phyloP scores from a whole-genome alignment of 352 stramenopile species.

The Globisporangium ultimum region DNA sequence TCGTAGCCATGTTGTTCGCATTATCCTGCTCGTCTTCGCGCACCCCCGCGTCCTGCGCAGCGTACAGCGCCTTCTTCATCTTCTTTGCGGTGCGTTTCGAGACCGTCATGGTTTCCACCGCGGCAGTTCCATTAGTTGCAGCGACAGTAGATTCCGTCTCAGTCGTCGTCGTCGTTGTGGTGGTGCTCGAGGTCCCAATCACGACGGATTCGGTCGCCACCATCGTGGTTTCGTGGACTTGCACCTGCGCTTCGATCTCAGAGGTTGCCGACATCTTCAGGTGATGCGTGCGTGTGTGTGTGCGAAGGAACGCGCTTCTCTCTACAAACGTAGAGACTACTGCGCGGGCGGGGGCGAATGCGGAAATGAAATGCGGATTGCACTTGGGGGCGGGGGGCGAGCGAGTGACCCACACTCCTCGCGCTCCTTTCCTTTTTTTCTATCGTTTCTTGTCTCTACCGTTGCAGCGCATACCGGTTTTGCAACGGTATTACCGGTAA shows the following conservation, averaged over 20 bases:
- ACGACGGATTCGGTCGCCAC: neutral
- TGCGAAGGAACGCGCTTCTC: neutral
- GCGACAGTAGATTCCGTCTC: neutral
- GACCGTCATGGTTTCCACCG: conserved; percentile 1
- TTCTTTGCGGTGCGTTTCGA: conserved; percentile 32
- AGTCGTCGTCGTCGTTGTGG: neutral
- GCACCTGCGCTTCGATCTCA: neutral
- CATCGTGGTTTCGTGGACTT: neutral
- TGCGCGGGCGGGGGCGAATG: conserved; percentile 3
- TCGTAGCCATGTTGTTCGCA: conserved; percentile 31
- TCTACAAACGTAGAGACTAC: neutral
- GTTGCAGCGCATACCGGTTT: neutral
- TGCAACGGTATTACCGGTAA: neutral
- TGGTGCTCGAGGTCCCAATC: neutral
- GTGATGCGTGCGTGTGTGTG: neutral
- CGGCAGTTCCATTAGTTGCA: conserved; percentile 1
- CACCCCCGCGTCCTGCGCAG: neutral
- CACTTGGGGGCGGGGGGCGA: conserved; percentile 6
- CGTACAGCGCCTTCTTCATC: conserved; percentile 16
- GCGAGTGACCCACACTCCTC: neutral
- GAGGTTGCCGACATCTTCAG: neutral
- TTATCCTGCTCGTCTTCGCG: conserved; percentile 33
- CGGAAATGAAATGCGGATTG: conserved; percentile 11
- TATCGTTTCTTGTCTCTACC: neutral
- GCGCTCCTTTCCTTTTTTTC: neutral